Base-by-base conservation (phyloP, 352 stramenopile species). In the Globisporangium middletonii region DNA sequence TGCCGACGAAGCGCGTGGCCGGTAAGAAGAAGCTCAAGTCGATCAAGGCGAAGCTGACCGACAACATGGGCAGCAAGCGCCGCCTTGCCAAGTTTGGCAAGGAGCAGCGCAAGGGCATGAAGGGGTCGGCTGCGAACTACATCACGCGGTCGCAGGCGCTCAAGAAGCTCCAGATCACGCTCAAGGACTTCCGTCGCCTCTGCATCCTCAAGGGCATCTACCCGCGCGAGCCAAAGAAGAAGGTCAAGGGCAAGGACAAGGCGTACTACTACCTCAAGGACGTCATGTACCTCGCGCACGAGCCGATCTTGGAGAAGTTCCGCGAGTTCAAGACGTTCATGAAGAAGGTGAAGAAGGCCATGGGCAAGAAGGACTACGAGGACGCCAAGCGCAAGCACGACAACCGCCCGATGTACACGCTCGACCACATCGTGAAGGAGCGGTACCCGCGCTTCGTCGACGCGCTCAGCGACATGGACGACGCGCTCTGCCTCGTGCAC, bases 141-240 rank as follows among this genome's bases (percentile, higher is more conserved):
- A 97, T 99, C 60, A 98, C 93, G 51, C 88, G 97, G 46, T 89
- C 80, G 13, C 86, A 96, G 61, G 95, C 94, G 42, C 75, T 99
- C 47, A 98, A 98, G 68, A 87, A 89, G 53, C 78, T 98, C 59
- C 91, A 98, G 72, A 84, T 99, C 43, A 95, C 92, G 51, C 85
- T 99, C 55, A 98, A 98, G 71, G 97, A 99, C 64, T 99, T 99
- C 81, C 87, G 95, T 41, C 87, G 97, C 5, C 76, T 99, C 1
- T 99, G 97, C 71, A 99, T 99, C 69, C 79, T 99, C 45, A 99
- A 99, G 76, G 97, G 97, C 43, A 96, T 99, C 42, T 99, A 99
- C 79, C 97, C 97, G 23, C 83, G 97, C 52, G 94, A 99, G 61
- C 97, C 97, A 19, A 92, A 95, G 61, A 98, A 98, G 68, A 95